These are phyloP conservation scores for Vaccinium myrtillus DNA, from an alignment of 148 eudicot genomes.

Conservation along the genomic window DNA sequence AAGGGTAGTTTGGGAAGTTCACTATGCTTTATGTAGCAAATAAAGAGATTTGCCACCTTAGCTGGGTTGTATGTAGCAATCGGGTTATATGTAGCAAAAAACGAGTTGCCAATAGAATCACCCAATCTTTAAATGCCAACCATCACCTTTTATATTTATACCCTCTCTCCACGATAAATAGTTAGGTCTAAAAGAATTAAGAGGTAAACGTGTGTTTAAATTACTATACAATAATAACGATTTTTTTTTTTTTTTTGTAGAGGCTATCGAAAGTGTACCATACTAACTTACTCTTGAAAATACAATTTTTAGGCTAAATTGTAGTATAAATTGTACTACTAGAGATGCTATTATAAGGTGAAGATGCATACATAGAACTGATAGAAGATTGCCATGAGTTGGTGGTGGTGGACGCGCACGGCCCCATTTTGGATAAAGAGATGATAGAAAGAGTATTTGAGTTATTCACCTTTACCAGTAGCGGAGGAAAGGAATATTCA, in stretches of 20 bases:
- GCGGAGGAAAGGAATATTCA: background rate
- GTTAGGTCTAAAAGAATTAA: background rate
- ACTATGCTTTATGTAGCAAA: too few species aligned
- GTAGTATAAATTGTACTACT: too few species aligned
- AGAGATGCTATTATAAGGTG: background rate
- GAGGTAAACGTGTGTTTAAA: background rate
- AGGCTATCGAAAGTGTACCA: background rate
- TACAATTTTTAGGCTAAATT: too few species aligned
- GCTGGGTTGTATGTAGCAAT: too few species aligned
- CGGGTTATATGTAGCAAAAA: too few species aligned
- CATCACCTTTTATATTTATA: background rate
- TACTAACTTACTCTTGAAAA: background rate
- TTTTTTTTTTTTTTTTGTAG: too few species aligned
- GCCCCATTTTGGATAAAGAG: background rate
- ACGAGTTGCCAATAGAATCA: too few species aligned
- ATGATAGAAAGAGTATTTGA: background rate
- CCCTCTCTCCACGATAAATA: background rate
- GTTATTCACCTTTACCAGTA: background rate
- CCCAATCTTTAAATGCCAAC: background rate
- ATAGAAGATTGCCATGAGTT: background rate
- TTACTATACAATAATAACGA: background rate
- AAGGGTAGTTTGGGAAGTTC: too few species aligned
- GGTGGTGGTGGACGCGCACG: background rate
- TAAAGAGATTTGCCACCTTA: too few species aligned
- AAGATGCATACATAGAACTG: background rate